These are phyloP conservation scores for Flammula alnicola DNA, from an alignment of 1,284 basidiomycete species.

Conservation along the genomic window DNA sequence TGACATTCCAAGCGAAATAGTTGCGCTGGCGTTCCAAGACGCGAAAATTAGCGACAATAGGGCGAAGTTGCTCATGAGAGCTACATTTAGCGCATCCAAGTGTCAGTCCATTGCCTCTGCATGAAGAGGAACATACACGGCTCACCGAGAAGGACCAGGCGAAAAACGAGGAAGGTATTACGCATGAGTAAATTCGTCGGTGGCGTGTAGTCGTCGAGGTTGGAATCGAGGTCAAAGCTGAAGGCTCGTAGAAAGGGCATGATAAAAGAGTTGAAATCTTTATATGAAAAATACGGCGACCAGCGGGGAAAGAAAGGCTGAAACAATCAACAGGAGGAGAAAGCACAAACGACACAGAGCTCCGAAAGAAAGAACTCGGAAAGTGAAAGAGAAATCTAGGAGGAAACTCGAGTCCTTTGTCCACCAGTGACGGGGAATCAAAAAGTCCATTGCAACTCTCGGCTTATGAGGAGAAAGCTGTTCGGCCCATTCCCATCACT, in stretches of 20 bases:
- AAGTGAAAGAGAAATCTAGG: too few relatives aligned
- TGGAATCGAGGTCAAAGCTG: slow-evolving; percentile 16
- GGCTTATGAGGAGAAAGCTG: slow-evolving; percentile 12
- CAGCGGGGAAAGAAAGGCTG: slow-evolving; percentile 14
- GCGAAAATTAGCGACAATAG: slow-evolving; percentile 55
- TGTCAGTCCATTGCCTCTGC: slow-evolving; percentile 3
- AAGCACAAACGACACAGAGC: slow-evolving; percentile 1
- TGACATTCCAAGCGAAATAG: slow-evolving; percentile 37
- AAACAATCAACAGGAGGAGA: slow-evolving; percentile 7
- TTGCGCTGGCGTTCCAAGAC: slow-evolving; percentile 56
- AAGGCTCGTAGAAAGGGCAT: slow-evolving; percentile 12
- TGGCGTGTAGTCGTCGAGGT: slow-evolving; percentile 11
- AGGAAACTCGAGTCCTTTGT: slow-evolving; percentile 13
- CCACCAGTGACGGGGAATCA: slow-evolving; percentile 26
- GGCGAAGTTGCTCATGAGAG: slow-evolving; percentile 55
- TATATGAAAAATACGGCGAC: slow-evolving; percentile 12
- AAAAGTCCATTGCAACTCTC: background rate
- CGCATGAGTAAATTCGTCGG: slow-evolving; percentile 31
- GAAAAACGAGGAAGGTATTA: slow-evolving; percentile 54
- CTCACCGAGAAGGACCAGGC: slow-evolving; percentile 63
- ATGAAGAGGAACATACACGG: background rate
- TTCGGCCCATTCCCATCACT: slow-evolving; percentile 9
- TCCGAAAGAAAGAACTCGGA: slow-evolving; percentile 4
- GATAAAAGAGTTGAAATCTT: background rate
- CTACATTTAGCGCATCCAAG: slow-evolving; percentile 36